phyloP scores from a whole-genome alignment of 2,329 filamentous ascomycete genomes.

The Daldinia sp. region DNA sequence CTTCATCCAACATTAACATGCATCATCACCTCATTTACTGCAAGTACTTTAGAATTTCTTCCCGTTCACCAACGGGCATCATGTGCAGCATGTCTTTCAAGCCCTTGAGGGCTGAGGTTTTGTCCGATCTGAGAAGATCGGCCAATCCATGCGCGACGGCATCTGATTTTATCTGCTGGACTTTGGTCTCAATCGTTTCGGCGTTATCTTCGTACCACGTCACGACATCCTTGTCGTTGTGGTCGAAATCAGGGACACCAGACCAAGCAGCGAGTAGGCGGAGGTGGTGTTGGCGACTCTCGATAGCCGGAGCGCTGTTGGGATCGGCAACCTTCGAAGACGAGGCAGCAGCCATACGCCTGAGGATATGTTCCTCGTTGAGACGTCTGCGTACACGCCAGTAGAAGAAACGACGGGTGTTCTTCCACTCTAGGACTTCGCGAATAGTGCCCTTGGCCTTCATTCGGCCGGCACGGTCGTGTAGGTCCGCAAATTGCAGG shows the following conservation, averaged over 20 bases:
- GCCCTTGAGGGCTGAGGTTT: constrained; percentile 81
- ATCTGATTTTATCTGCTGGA: constrained; percentile 84
- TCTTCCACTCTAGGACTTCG: constrained; percentile 81
- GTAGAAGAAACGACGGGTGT: constrained; percentile 98
- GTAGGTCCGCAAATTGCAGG: constrained; percentile 95
- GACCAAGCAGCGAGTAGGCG: constrained; percentile 85
- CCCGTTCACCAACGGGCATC: constrained; percentile 87
- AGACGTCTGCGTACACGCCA: constrained; percentile 97
- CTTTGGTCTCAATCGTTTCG: constrained; percentile 81
- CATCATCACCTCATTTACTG: constrained; percentile 45
- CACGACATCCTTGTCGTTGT: constrained; percentile 83
- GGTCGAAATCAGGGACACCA: constrained; percentile 77
- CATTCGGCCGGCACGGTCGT: constrained; percentile 97
- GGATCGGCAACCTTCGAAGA: constrained; percentile 47
- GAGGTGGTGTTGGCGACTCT: constrained; percentile 72
- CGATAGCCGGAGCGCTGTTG: constrained; percentile 47
- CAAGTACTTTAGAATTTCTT: constrained; percentile 75
- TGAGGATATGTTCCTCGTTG: constrained; percentile 97
- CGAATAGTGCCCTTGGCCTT: constrained; percentile 96
- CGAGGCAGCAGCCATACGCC: constrained; percentile 72
- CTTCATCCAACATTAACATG: background rate
- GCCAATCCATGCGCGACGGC: constrained; percentile 60
- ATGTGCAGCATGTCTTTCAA: constrained; percentile 86
- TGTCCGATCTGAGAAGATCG: constrained; percentile 55
- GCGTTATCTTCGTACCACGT: constrained; percentile 97